phyloP scores from a whole-genome alignment of 148 eudicot species.

The Linanthus parryae region DNA sequence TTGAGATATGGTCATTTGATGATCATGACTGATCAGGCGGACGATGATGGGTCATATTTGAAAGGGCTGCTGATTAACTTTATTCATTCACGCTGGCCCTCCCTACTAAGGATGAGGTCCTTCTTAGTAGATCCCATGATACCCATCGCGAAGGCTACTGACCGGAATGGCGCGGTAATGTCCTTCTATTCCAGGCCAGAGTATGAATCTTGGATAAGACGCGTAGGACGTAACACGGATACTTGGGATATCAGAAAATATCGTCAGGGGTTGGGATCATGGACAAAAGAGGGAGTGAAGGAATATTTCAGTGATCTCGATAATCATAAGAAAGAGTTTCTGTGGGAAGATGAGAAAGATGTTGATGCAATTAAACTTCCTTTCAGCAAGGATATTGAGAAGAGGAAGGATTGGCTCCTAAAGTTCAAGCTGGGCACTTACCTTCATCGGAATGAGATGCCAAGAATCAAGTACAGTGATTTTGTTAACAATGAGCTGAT shows the following conservation, averaged over 20 bases:
- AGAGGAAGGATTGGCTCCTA: conserved; percentile 77
- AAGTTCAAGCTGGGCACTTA: conserved; percentile 59
- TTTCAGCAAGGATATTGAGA: too few species aligned
- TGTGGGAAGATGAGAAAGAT: too few species aligned
- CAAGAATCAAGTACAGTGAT: conserved; percentile 60
- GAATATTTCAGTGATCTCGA: too few species aligned
- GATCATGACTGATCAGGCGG: too few species aligned
- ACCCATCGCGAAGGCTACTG: conserved; percentile 67
- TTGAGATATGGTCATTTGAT: too few species aligned
- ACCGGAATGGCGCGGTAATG: conserved; percentile 23
- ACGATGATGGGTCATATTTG: too few species aligned
- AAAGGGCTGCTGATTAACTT: too few species aligned
- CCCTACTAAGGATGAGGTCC: conserved; percentile 53
- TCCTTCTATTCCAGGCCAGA: conserved; percentile 71
- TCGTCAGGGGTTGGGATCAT: conserved; percentile 80
- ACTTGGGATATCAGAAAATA: too few species aligned
- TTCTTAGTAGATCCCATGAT: conserved; percentile 64
- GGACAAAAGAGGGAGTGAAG: conserved; percentile 53
- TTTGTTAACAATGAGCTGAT: conserved; percentile 80
- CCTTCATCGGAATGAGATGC: conserved; percentile 48
- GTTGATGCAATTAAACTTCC: too few species aligned
- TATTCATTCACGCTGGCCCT: too few species aligned
- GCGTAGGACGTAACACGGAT: conserved; percentile 26
- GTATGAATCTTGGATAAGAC: conserved; percentile 55
- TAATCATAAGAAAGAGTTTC: conserved; percentile 53